These are phyloP conservation scores for Ganoderma lucidum DNA, from an alignment of 1,284 basidiomycete genomes.

Conservation along the genomic window DNA sequence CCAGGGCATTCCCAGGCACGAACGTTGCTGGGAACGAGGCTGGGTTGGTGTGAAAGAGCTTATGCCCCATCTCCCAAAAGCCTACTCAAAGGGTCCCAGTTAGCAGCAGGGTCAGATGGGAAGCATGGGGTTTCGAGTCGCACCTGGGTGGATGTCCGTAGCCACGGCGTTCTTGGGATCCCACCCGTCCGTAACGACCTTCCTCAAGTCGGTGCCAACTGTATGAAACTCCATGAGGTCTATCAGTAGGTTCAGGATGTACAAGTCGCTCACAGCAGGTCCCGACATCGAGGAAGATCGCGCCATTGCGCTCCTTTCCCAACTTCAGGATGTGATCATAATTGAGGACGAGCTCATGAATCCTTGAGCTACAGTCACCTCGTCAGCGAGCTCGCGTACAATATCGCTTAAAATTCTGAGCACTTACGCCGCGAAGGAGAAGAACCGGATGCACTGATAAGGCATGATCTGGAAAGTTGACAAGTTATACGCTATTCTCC, in stretches of 20 bases:
- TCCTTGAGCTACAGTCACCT: slow-evolving; percentile 31
- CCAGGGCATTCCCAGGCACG: slow-evolving; percentile 36
- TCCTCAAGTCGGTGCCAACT: slow-evolving; percentile 54
- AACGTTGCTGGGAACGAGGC: slow-evolving; percentile 51
- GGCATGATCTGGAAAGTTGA: slow-evolving; percentile 1
- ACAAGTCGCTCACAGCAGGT: slow-evolving; percentile 53
- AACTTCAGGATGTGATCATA: slow-evolving; percentile 53
- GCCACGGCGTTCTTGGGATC: slow-evolving; percentile 44
- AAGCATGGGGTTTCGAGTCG: neutral
- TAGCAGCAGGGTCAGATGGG: neutral
- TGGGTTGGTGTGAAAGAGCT: slow-evolving; percentile 43
- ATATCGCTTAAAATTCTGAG: neutral
- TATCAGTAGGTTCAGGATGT: too few species aligned
- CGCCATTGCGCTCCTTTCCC: slow-evolving; percentile 45
- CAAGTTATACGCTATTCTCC: neutral
- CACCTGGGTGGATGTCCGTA: slow-evolving; percentile 43
- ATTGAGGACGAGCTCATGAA: slow-evolving; percentile 45
- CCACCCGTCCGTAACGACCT: slow-evolving; percentile 49
- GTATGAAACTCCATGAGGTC: neutral
- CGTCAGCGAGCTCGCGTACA: neutral
- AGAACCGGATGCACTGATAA: slow-evolving; percentile 15
- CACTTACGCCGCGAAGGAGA: slow-evolving; percentile 14
- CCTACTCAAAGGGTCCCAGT: slow-evolving; percentile 23
- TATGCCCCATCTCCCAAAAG: slow-evolving; percentile 42
- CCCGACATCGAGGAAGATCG: slow-evolving; percentile 55